phyloP scores from a whole-genome alignment of 345 rosid genomes.

The Noccaea bulbosa region DNA sequence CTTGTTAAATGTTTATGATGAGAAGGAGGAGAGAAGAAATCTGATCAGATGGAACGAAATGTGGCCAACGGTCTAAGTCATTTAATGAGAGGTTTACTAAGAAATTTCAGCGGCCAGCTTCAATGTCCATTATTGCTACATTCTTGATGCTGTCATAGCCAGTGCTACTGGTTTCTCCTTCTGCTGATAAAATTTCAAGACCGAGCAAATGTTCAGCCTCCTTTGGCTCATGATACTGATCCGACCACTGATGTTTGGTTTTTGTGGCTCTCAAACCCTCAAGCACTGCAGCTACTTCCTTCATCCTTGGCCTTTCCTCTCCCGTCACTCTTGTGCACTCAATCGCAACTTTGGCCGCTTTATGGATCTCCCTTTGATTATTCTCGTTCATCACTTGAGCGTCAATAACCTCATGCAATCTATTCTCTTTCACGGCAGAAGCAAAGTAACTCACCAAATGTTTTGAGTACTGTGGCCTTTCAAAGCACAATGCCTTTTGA shows the following conservation, averaged over 20 bases:
- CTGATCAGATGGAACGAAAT: background rate
- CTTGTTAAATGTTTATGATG: background rate
- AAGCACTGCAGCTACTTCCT: constrained; percentile 46
- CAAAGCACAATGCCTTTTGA: constrained; percentile 41
- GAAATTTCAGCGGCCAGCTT: constrained; percentile 22
- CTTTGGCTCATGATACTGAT: background rate
- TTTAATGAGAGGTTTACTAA: background rate
- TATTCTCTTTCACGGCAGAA: background rate
- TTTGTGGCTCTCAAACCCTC: constrained; percentile 25
- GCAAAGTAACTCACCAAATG: constrained; percentile 43
- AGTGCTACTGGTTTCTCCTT: background rate
- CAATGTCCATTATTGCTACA: background rate
- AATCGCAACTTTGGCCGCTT: constrained; percentile 17
- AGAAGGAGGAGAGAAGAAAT: background rate
- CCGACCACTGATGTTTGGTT: constrained; percentile 29
- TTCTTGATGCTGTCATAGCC: constrained; percentile 39
- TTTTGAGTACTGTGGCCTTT: constrained; percentile 28
- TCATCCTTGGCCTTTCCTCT: constrained; percentile 48
- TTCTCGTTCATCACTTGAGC: background rate
- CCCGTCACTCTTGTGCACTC: constrained; percentile 41
- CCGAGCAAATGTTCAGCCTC: constrained; percentile 33
- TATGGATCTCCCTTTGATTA: background rate
- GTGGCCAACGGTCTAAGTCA: background rate
- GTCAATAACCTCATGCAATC: constrained; percentile 12
- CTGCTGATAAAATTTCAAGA: constrained; percentile 8